Percentiles rank a stretch among this genome's conserved stretches.
Conservation (phyloP, 148 eudicot species). For the Camellia lanceoleosa region DNA sequence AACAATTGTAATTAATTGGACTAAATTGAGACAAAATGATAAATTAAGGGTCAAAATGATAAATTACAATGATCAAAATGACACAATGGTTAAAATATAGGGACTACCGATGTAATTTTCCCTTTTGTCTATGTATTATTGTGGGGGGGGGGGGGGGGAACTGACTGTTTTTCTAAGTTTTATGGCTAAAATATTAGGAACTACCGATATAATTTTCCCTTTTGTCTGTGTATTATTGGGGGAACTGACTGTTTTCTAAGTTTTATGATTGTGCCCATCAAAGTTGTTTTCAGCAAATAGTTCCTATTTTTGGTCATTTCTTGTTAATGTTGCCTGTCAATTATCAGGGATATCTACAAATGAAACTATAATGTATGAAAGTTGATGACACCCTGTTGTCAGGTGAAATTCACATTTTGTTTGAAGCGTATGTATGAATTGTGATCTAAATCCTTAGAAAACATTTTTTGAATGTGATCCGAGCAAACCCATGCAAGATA, state of each 20-base stretch:
- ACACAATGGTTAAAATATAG: no score
- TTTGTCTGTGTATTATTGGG: background rate
- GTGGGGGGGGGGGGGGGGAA: no score
- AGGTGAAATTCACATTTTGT: background rate
- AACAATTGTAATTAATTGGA: no score
- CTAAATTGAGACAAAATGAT: no score
- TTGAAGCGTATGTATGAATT: background rate
- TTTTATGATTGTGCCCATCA: background rate
- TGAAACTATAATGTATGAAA: background rate
- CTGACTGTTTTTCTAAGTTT: no score
- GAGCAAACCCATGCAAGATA: background rate
- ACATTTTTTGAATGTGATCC: background rate
- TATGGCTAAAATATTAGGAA: no score
- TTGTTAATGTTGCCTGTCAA: background rate
- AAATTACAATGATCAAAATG: no score
- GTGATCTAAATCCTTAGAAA: background rate
- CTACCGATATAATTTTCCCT: no score
- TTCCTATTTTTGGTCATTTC: background rate
- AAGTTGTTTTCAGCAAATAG: background rate
- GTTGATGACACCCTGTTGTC: background rate
- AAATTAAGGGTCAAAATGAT: no score
- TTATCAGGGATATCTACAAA: background rate
- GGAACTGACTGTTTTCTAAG: background rate
- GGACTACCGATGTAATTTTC: no score
- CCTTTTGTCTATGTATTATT: no score